Evolutionary conservation across 768 basidiomycete genomes (phyloP), one percentile per base, ranked within the genome.

Genomic region (Tephrocybe sp.): DNA sequence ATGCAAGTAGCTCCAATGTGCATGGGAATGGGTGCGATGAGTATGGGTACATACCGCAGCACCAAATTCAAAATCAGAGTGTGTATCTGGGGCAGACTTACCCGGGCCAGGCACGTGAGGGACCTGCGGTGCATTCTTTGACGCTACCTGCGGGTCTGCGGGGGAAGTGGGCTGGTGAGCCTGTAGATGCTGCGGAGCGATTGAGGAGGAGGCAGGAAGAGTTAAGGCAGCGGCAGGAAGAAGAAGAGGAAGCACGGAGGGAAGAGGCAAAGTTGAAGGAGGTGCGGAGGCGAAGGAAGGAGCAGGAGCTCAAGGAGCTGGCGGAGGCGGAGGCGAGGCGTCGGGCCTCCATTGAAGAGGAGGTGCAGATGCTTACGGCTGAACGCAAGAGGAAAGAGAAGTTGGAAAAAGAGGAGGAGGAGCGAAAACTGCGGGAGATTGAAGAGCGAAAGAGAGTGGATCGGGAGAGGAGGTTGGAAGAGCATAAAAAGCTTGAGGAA

Each of bases 401-500:
- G 51, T 38, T 68, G 54, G 76, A 76, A 55, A 65, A 65, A 55
- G 70, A 72, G 35, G 70, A 72, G 42, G 84, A 86, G 42, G 76
- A 80, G 40, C 60, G 63, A 28, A 73, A 67, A 35, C 64, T 61
- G 9, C 56, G 46, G 34, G 76, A 80, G 47, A 63, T 80, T n/a
- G 75, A 70, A 56, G 73, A 78, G 53, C 73, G 70, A 54, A 81
- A 70, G 57, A 69, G 68, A 40, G 34, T 64, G 18, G 80, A 77
- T 16, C 69, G 77, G 48, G 72, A 78, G 58, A 69, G 77, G 27
- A 62, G 82, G 41, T 40, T 77, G 41, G 75, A 81, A 47, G 75
- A 81, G 54, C 77, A 80, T 47, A 70, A 67, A 16, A 72, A 72
- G 52, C 49, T 79, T 48, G 82, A 83, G 49, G 64, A 72, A 41